Percentiles rank a stretch among this genome's conserved stretches.
phyloP scores from a whole-genome alignment of 805 yeast genomes.

The Isabelozyma heimii region DNA sequence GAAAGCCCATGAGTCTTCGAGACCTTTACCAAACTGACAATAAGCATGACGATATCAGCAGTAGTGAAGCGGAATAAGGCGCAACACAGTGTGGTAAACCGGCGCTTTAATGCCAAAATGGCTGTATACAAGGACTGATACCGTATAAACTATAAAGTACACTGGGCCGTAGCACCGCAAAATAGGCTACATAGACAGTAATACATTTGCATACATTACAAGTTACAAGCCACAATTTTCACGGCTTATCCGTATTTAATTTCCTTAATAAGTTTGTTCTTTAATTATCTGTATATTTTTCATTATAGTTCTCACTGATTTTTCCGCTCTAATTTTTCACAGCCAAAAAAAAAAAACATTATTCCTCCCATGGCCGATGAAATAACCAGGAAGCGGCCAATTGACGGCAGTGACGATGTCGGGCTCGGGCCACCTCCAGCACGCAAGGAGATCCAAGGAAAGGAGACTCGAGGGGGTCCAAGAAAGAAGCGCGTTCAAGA shows the following conservation, averaged over 20 bases:
- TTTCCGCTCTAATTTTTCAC: not conserved
- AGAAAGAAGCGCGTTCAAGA: not conserved
- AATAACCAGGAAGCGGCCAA: not conserved
- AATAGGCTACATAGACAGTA: no score
- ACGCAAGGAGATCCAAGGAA: no score
- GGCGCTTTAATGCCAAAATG: no score
- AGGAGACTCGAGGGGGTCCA: not conserved
- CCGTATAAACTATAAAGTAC: no score
- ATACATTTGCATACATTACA: no score
- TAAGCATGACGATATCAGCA: conserved; percentile 20
- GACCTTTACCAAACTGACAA: conserved; percentile 23
- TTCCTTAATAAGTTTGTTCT: not conserved
- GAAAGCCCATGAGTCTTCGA: conserved; percentile 39
- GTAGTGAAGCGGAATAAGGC: conserved; percentile 29
- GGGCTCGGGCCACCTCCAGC: not conserved
- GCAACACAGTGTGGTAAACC: not conserved
- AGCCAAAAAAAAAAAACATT: not conserved
- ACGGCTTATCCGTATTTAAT: no score
- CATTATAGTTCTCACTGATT: not conserved
- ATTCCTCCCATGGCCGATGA: not conserved
- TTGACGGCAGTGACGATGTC: not conserved
- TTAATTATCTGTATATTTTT: no score
- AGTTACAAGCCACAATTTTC: no score
- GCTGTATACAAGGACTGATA: no score
- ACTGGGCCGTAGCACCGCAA: no score